Base-by-base conservation (phyloP, 768 basidiomycete species). In the Trametes gibbosa region DNA sequence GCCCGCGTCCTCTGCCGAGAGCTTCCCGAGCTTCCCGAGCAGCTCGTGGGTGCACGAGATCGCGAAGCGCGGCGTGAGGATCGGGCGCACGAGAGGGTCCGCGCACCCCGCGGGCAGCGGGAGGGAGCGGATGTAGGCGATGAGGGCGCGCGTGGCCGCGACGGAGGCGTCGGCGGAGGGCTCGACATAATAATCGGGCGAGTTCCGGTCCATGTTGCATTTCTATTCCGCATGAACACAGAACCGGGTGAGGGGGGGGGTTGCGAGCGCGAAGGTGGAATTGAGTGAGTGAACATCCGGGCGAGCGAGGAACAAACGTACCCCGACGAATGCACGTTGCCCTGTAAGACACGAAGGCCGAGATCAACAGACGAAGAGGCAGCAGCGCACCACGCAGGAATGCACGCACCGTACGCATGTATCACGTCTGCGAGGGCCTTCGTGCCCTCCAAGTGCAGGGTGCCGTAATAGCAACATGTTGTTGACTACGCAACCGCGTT, bases 51-150 rank as follows among this genome's bases (percentile, higher is more conserved):
- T 85, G 73, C 94, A 96, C 12, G 91, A 86, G 58, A 98, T 89
- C 23, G 96, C 96, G 71, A 98, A 98, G n/a, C 96, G 90, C 14
- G 96, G 96, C 0, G 96, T 98, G 42, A 98, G 75, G 66, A 94
- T 85, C 5, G 96, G 96, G 56, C 90, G 90, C 10, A 98, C 89
- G 7, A 95, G 79, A 76, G 67, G 60, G 25, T 56, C 61, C 2
- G 17, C 50, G 24, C 46, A 70, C 68, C 14, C 32, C 25, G 60
- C 62, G 12, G 43, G 23, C 24, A 71, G 68, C 2, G 81, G 71
- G 49, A 92, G 73, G 5, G 79, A 69, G 39, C 82, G 82, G 66
- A 97, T 87, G 74, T 95, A 75, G 0, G 76, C 58, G 62, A 98
- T 86, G 25, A 95, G 78, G 17, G 76, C 75, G 45, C 75, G 70